Base-by-base conservation (phyloP, 306 rosid species). In the Sophora flavescens region DNA sequence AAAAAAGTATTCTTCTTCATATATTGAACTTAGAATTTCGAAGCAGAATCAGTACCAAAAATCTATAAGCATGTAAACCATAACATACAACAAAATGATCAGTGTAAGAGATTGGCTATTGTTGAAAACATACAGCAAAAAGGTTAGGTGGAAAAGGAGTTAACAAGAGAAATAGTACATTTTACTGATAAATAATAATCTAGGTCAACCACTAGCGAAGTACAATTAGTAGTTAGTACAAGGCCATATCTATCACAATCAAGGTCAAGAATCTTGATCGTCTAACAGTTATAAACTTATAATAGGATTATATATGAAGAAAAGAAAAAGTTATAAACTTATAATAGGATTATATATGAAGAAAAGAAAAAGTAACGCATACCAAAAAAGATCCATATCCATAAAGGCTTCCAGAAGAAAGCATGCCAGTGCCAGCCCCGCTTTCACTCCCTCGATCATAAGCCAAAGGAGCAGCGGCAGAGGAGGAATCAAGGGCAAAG, bases 361-460 rank as follows among this genome's bases (percentile, higher is more conserved):
- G n/a, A n/a, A n/a, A n/a, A n/a, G n/a, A n/a, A n/a, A 48, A n/a
- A 47, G 52, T 6, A 47, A 26, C 18, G 63, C 90, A 73, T 88
- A 96, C 99, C 93, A 93, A 72, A 78, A 92, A 58, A 78, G 99
- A 93, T 52, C 97, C 93, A 82, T 93, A 91, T 84, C 97, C 98
- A 84, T 91, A 88, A 42, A 91, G 80, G 78, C 87, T 80, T 67
- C 88, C 83, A 3, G 97, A 88, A 78, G 99, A 83, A 86, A 81
- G 83, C 87, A 87, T 83, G 70, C 98, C 92, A 79, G 89, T 65
- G 54, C 96, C 90, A 83, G 90, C 68, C 80, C 90, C 93, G 86
- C 85, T 86, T 74, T 96, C 99, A 32, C 82, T 76, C 89, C 97
- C 89, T 71, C 88, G 99, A 86, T 91, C 97, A 88, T 89, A 96